Evolutionary conservation across 768 basidiomycete genomes (phyloP).

Genomic region (Fomitopsis pulvina): DNA sequence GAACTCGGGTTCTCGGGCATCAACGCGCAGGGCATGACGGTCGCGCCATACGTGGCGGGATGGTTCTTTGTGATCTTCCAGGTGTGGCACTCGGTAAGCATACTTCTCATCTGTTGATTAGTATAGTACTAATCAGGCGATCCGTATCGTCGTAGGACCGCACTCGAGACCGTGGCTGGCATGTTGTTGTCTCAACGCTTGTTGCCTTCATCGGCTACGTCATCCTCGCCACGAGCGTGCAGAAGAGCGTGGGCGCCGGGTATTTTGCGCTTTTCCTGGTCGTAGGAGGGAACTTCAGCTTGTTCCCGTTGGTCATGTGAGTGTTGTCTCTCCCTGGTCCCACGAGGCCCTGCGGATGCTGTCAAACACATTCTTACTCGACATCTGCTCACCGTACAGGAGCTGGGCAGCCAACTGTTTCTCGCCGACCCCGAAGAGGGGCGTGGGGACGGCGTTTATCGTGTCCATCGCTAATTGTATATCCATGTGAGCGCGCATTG

Average conservation of each 20-base stretch:
- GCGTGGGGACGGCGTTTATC: constrained; percentile 54
- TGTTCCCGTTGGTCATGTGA: constrained; percentile 55
- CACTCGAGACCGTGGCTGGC: constrained; percentile 47
- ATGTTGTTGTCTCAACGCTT: constrained; percentile 43
- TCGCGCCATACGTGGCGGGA: constrained; percentile 49
- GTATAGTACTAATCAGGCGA: no score
- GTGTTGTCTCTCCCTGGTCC: constrained; percentile 8
- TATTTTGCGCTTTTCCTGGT: constrained; percentile 56
- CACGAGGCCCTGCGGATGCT: no score
- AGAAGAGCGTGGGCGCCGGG: constrained; percentile 45
- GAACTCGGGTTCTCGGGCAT: constrained; percentile 50
- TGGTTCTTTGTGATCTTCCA: constrained; percentile 52
- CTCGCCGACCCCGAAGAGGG: constrained; percentile 53
- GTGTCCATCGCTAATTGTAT: constrained; percentile 54
- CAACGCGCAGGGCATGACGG: constrained; percentile 51
- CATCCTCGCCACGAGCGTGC: constrained; percentile 43
- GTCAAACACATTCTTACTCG: no score
- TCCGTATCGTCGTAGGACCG: constrained; percentile 30
- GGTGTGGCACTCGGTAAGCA: constrained; percentile 32
- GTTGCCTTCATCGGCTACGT: constrained; percentile 46
- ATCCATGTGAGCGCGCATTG: constrained; percentile 38
- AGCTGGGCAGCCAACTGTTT: constrained; percentile 56
- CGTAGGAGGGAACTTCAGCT: constrained; percentile 45
- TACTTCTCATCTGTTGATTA: background rate
- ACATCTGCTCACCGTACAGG: constrained; percentile 24